Evolutionary conservation across 208 protist species (phyloP), one percentile per base, ranked within the genome.

Genomic region (Trypanosoma mega): DNA sequence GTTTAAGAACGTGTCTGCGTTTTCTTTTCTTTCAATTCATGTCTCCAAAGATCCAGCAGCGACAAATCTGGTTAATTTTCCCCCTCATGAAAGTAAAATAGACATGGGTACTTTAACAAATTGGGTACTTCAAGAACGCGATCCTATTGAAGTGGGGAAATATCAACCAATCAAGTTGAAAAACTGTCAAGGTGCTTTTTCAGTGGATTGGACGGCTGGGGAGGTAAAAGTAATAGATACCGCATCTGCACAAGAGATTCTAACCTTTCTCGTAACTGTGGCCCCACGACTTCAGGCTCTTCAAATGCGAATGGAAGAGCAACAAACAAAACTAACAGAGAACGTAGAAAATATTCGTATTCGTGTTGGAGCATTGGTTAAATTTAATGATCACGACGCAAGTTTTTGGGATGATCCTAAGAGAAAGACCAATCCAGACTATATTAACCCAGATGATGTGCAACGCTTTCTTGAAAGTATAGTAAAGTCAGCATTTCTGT

Each of bases 21-120:
- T 95, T 51, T 97, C 92, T n/a, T 95, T 93, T 53, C 71, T 97
- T 45, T 86, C 84, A 6, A 74, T 97, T 56, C 87, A 94, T 53
- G 57, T 97, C 18, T 68, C 82, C 30, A 92, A 90, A 31, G 92
- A 97, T 63, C 68, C 77, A 9, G 63, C 62, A 9, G 78, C 53
- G 0, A 76, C 54, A 24, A 65, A 79, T 0, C 49, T 86, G 24
- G 71, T 86, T 3, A 80, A 49, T 14, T 61, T 92, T 24, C 83
- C 85, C 2, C 26, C 61, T 9, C 44, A 49, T 16, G 34, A 77
- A 20, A 76, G 78, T 44, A 76, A 39, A 3, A 76, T 96, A 12
- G 74, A 81, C 23, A 33, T 74, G 14, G 85, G 86, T 2, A 59
- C 76, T 1, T 65, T 97, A 12, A 94, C 87, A 21, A 81, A 78